These are phyloP conservation scores for Fagus sylvatica DNA, from an alignment of 306 rosid genomes.

Conservation along the genomic window DNA sequence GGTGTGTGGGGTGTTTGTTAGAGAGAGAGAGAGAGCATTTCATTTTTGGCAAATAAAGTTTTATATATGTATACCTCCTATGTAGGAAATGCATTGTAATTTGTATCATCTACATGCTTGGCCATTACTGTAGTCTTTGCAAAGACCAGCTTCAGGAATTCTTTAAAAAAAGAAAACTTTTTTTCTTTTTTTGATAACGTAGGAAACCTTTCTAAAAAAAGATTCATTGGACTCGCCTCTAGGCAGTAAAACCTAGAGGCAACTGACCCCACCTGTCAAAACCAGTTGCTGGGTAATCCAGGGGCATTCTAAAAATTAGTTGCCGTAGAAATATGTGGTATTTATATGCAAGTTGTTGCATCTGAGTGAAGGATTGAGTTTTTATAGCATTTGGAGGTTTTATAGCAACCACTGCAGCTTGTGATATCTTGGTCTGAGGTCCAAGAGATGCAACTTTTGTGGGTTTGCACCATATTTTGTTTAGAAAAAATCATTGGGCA, in stretches of 20 bases:
- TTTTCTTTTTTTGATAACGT: too few relatives aligned
- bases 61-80: not conserved
- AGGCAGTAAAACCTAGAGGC: too few relatives aligned
- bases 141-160: not conserved
- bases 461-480: not conserved
- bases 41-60: not conserved
- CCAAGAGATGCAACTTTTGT: not conserved
- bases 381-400: not conserved
- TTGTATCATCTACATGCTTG: not conserved
- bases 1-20: slow-evolving; percentile 35
- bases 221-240: too few relatives aligned
- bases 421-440: not conserved
- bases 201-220: too few relatives aligned
- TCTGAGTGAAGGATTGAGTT: not conserved
- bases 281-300: too few relatives aligned
- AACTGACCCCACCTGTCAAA: too few relatives aligned
- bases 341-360: not conserved
- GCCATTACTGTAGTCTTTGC: not conserved
- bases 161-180: too few relatives aligned
- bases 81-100: not conserved
- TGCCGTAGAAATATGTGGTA: not conserved
- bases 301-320: not conserved
- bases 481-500: not conserved
- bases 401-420: not conserved
- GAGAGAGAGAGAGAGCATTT: slow-evolving; percentile 8